Evolutionary conservation across 345 rosid species (phyloP).

Genomic region (Acer negundo): DNA sequence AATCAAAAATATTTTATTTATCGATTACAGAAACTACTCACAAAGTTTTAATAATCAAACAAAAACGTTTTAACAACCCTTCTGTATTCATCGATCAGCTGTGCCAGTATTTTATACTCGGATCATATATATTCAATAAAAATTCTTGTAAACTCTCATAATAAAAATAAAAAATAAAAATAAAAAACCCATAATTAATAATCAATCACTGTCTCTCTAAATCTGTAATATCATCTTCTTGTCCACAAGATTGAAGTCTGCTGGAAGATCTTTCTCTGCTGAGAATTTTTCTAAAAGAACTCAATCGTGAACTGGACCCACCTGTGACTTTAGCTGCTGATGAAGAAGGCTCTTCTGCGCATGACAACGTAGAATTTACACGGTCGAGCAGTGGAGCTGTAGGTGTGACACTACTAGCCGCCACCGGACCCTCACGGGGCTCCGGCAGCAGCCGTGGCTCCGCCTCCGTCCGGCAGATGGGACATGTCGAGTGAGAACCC

Average conservation of each 20-base stretch:
- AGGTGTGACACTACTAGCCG: constrained; percentile 17
- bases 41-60: not conserved
- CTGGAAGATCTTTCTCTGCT: constrained; percentile 48
- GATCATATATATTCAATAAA: not conserved
- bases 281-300: constrained; percentile 48
- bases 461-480: constrained; percentile 75
- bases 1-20: not conserved
- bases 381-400: constrained; percentile 41
- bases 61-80: not conserved
- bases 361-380: not conserved
- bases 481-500: constrained; percentile 60
- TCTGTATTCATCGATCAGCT: not conserved
- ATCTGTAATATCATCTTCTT: constrained; percentile 40
- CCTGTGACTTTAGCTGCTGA: constrained; percentile 30
- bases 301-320: constrained; percentile 37
- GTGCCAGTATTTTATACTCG: not conserved
- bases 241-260: constrained; percentile 33
- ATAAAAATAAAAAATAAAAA: not conserved
- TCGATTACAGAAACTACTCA: not conserved
- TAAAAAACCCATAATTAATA: not conserved
- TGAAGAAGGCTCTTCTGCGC: constrained; percentile 27
- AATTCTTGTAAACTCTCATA: not conserved
- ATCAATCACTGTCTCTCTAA: constrained; percentile 41
- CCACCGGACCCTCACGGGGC: constrained; percentile 40
- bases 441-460: constrained; percentile 57